A percentile compares a stretch with the other conserved stretches of the same genome.
Conservation (phyloP, 2,329 filamentous ascomycete species). For the Zasmidium cellare region DNA sequence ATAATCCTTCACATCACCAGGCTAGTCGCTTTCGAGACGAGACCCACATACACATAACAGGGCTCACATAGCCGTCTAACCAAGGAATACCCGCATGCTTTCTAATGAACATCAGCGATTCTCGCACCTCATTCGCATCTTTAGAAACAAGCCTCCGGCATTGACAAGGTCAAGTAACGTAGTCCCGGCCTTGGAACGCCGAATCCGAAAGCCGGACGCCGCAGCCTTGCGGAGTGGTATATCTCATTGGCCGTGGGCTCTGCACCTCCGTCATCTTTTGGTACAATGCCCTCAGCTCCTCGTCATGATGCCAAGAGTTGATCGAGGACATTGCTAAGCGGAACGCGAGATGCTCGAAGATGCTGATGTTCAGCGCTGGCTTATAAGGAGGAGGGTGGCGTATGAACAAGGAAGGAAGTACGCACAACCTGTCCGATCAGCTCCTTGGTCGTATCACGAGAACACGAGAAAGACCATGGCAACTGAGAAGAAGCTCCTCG, state of each 20-base stretch:
- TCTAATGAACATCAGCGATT: neutral
- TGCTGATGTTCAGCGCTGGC: neutral
- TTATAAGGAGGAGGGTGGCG: neutral
- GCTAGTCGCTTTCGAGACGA: neutral
- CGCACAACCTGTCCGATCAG: too few relatives aligned
- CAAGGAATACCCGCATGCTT: neutral
- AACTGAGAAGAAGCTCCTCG: slow-evolving; percentile 17
- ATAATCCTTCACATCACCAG: neutral
- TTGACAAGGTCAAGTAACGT: neutral
- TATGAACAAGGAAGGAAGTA: neutral
- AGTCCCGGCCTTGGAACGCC: neutral
- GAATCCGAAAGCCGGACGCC: neutral
- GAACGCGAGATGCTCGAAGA: neutral
- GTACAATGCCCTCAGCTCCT: neutral
- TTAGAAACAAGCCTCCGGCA: neutral
- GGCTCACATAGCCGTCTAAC: neutral
- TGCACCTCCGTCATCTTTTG: neutral
- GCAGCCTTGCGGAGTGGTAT: neutral
- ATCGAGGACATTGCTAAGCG: neutral
- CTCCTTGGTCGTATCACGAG: too few relatives aligned
- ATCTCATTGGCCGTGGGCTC: neutral
- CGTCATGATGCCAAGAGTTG: neutral
- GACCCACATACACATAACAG: neutral
- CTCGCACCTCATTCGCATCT: neutral
- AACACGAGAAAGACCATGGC: neutral